Conservation (phyloP, 345 rosid genomes). For the Gossypium sturtianum region DNA sequence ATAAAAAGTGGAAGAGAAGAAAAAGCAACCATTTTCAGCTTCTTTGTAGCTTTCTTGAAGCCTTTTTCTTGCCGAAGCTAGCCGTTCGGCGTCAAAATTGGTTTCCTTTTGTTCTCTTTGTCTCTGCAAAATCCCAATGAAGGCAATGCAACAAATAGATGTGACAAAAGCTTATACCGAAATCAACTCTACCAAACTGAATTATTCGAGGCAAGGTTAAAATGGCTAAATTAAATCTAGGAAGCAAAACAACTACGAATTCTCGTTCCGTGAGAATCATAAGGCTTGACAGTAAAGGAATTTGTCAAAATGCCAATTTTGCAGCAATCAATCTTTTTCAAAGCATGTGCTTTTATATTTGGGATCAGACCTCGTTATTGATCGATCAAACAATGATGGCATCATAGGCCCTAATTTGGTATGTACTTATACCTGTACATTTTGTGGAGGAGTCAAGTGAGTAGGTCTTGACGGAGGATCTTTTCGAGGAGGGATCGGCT, state of each 20-base stretch:
- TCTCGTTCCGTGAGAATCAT: not conserved
- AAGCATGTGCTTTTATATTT: not conserved
- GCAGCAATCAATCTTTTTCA: not conserved
- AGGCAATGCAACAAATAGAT: not conserved
- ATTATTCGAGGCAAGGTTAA: not conserved
- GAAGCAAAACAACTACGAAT: not conserved
- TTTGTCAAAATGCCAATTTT: not conserved
- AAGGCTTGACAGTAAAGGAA: not conserved
- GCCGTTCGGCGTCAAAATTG: not conserved
- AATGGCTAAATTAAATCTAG: not conserved
- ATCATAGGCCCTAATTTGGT: not conserved
- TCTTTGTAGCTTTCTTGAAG: conserved; percentile 4
- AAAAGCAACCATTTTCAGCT: conserved; percentile 45
- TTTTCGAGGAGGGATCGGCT: conserved; percentile 36
- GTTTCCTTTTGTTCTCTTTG: not conserved
- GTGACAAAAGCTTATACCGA: not conserved
- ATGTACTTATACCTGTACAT: conserved; percentile 18
- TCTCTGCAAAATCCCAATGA: not conserved
- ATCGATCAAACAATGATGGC: not conserved
- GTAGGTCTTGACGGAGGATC: conserved; percentile 52
- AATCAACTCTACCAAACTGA: not conserved
- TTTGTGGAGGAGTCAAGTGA: conserved; percentile 35
- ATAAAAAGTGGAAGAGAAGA: not conserved
- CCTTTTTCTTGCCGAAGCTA: not conserved
- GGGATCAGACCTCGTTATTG: not conserved